Percentiles rank a stretch among this genome's conserved stretches.
phyloP scores from a whole-genome alignment of 768 basidiomycete genomes.

The Lactarius sanguifluus region DNA sequence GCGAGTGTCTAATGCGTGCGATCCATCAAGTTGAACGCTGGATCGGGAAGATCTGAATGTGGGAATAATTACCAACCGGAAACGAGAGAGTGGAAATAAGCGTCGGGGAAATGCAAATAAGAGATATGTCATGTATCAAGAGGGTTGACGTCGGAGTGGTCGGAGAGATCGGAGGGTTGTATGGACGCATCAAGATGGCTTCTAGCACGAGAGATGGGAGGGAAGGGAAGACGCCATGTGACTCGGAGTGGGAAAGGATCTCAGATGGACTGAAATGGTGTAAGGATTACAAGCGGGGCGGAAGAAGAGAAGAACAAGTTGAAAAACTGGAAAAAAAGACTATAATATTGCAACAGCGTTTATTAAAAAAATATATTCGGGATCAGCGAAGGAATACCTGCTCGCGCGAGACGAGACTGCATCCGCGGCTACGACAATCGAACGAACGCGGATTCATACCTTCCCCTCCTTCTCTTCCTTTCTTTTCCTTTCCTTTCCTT shows the following conservation, averaged over 20 bases:
- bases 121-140: not conserved
- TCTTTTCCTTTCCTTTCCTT: not conserved
- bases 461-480: not conserved
- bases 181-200: conserved; percentile 4
- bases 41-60: conserved; percentile 25
- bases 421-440: conserved; percentile 22
- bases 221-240: conserved; percentile 11
- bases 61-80: conserved; percentile 6
- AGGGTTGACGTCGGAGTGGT: conserved; percentile 23
- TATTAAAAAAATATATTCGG: conserved; percentile 10
- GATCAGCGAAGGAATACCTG: conserved; percentile 19
- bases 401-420: conserved; percentile 1
- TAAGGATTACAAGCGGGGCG: not conserved
- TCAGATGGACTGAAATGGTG: conserved; percentile 15
- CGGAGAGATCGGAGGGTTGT: conserved; percentile 25
- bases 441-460: conserved; percentile 3
- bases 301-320: not conserved
- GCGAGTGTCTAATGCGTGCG: conserved; percentile 18
- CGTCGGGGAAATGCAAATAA: conserved; percentile 14
- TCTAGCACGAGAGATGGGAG: conserved; percentile 10
- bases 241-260: conserved; percentile 19
- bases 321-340: not conserved
- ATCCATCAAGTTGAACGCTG: conserved; percentile 19
- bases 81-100: conserved; percentile 23
- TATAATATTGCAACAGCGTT: not conserved